Base-by-base conservation (phyloP, 176 grass and related monocot genomes). In the Aechmea fasciata region DNA sequence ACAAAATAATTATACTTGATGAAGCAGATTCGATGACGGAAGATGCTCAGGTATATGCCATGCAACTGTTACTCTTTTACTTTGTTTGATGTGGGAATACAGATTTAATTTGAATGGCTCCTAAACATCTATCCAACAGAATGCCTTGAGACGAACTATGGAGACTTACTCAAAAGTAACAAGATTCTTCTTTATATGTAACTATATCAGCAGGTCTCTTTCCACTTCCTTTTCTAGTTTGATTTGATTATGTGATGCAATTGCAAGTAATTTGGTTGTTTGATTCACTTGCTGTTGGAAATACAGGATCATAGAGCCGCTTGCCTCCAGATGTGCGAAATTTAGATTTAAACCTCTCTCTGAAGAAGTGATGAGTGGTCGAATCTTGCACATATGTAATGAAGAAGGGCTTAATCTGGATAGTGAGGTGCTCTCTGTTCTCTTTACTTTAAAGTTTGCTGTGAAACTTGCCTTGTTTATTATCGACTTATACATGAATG, bases 1-100 rank as follows among this genome's bases (percentile, higher is more conserved):
- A 90, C 87, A 97, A 97, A 78, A 93, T 97, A 75, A 93, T 97
- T 72, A 90, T 97, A 79, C 84, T 97, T 26, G 94, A 97, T 79
- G 94, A 97, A 85, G 94, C 94, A 68, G 94, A 97, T 90, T 97
- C 94, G 3, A 93, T 97, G 94, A 97, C 94, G 57, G 94, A 97
- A 85, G 94, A 97, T 87, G 94, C 94, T 64, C 94, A 97, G 83
- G 94, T 97, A 84, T 14, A 78, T 15, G 15, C 23, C 64, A 73
- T 65, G 55, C 10, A 54, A 28, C 64, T 14, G 62, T 79, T 29
- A 69, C 53, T 76, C 13, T 61, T 73, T 51, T 73, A 50, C 66
- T 63, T n/a, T 25, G 55, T 57, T 57, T 57, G 52, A 57, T 57
- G 52, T 57, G n/a, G 13, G n/a, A 55, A n/a, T 59, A 20, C 55